These are phyloP conservation scores for Corymbia maculata DNA, from an alignment of 345 rosid species.

Conservation along the genomic window DNA sequence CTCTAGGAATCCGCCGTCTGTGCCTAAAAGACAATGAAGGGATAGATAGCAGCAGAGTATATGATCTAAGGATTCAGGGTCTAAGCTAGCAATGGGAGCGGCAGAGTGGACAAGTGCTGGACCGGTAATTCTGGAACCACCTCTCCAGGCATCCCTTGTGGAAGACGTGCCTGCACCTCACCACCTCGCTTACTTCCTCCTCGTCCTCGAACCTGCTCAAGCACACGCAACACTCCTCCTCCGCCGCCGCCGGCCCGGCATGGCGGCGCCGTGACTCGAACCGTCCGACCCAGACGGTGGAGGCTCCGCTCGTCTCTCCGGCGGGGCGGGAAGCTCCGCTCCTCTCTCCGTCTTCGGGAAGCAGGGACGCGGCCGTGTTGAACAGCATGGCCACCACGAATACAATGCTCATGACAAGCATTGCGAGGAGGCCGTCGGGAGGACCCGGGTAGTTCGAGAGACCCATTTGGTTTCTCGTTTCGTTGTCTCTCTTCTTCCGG, in stretches of 20 bases:
- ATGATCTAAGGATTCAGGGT: background rate
- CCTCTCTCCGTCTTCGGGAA: background rate
- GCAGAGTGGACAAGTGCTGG: slow-evolving; percentile 68
- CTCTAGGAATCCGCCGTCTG: background rate
- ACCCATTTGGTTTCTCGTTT: slow-evolving; percentile 33
- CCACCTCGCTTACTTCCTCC: slow-evolving; percentile 71
- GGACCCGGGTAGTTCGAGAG: slow-evolving; percentile 51
- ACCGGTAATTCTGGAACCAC: slow-evolving; percentile 42
- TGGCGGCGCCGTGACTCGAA: slow-evolving; percentile 29
- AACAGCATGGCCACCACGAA: slow-evolving; percentile 48
- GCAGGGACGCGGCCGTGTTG: slow-evolving; percentile 39
- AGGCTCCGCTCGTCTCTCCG: background rate
- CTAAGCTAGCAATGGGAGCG: slow-evolving; percentile 35
- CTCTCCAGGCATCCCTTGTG: slow-evolving; percentile 65
- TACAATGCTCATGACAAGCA: slow-evolving; percentile 59
- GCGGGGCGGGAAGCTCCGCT: background rate
- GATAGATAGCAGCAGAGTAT: background rate
- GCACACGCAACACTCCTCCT: slow-evolving; percentile 66
- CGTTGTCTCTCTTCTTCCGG: background rate
- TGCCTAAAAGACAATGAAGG: background rate
- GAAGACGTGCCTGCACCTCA: slow-evolving; percentile 72
- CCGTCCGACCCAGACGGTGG: slow-evolving; percentile 29
- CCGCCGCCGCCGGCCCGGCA: background rate
- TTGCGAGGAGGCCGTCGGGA: slow-evolving; percentile 55
- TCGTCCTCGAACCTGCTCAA: slow-evolving; percentile 59